Evolutionary conservation across 106 monocot genomes (phyloP).

Genomic region (Gastrodia elata): DNA sequence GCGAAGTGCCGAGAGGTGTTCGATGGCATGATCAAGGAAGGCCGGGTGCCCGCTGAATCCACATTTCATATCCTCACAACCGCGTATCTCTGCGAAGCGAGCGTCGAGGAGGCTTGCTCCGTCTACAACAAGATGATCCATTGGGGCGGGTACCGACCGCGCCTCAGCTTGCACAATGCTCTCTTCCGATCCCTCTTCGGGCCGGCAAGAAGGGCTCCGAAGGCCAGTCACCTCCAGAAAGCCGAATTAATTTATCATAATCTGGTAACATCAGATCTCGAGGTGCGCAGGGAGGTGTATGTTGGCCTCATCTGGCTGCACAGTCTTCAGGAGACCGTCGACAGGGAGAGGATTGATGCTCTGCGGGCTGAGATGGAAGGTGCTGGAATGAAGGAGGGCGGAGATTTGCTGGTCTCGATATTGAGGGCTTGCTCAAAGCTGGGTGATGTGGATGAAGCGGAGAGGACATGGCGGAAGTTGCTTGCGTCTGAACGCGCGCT

Average conservation of each 20-base stretch:
- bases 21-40: constrained; percentile 61
- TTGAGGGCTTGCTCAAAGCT: constrained; percentile 80
- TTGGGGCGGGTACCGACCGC: constrained; percentile 67
- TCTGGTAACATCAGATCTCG: constrained; percentile 40
- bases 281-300: constrained; percentile 66
- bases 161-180: constrained; percentile 77
- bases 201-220: constrained; percentile 38
- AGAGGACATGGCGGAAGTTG: constrained; percentile 56
- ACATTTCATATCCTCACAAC: constrained; percentile 76
- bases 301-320: constrained; percentile 87
- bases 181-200: constrained; percentile 67
- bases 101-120: constrained; percentile 68
- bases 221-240: constrained; percentile 57
- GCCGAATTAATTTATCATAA: constrained; percentile 86
- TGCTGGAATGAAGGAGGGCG: constrained; percentile 41
- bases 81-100: constrained; percentile 72
- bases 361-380: constrained; percentile 61
- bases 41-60: constrained; percentile 68
- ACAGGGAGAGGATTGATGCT: constrained; percentile 47
- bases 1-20: constrained; percentile 77
- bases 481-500: constrained; percentile 28
- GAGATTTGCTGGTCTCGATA: constrained; percentile 59
- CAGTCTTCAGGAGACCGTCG: constrained; percentile 76
- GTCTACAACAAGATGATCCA: constrained; percentile 91
- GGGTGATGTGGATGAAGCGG: constrained; percentile 58